A percentile compares a stretch with the other conserved stretches of the same genome.
Conservation (phyloP, 306 rosid species). For the Prosopis cineraria region DNA sequence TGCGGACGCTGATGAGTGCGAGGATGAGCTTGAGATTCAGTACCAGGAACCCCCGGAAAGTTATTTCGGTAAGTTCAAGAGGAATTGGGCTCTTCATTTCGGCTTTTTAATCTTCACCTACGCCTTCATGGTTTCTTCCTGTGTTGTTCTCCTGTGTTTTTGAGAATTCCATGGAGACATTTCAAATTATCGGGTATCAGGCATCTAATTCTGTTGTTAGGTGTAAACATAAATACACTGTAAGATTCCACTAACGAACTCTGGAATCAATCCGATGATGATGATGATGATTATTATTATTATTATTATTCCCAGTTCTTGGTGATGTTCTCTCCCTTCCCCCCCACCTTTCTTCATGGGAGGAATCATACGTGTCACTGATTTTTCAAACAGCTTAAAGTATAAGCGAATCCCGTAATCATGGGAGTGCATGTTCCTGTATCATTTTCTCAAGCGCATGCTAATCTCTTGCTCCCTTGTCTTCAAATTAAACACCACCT, state of each 20-base stretch:
- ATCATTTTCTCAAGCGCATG: neutral
- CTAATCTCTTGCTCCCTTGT: neutral
- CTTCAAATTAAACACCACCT: neutral
- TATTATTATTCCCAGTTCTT: neutral
- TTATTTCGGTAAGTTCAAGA: slow-evolving; percentile 88
- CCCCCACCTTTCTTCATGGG: no score
- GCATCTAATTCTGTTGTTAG: neutral
- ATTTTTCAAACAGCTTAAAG: neutral
- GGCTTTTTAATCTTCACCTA: slow-evolving; percentile 78
- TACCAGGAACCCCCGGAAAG: slow-evolving; percentile 91
- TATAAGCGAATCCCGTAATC: neutral
- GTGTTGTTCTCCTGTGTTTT: slow-evolving; percentile 86
- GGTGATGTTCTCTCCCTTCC: no score
- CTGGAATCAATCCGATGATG: neutral
- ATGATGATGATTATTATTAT: no score
- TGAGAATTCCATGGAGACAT: neutral
- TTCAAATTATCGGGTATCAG: neutral
- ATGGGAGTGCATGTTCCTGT: neutral
- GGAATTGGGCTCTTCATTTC: slow-evolving; percentile 96
- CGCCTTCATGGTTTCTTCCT: slow-evolving; percentile 76
- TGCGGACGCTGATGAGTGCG: slow-evolving; percentile 35
- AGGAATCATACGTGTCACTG: no score
- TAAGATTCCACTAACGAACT: neutral
- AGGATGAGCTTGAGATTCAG: slow-evolving; percentile 76
- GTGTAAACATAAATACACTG: neutral